A percentile compares a stretch with the other conserved stretches of the same genome.
Conservation (phyloP, 768 basidiomycete genomes). For the Rhizopogon vinicolor region DNA sequence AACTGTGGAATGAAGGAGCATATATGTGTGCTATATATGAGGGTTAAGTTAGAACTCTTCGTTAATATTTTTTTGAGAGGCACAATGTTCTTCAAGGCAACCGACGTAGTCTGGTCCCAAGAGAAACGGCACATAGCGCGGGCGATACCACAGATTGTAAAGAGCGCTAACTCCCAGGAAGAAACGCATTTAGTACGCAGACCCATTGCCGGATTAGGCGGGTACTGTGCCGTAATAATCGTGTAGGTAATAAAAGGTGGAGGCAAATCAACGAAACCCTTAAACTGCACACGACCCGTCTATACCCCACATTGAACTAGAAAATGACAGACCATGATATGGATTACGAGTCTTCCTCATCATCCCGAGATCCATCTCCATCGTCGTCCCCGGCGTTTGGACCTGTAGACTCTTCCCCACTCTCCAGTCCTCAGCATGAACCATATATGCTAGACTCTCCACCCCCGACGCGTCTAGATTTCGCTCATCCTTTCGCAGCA, state of each 20-base stretch:
- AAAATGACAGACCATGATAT: conserved; percentile 1
- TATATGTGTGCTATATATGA: no score
- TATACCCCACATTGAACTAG: background rate
- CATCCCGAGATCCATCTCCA: conserved; percentile 37
- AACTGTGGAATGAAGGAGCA: no score
- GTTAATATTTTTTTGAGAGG: no score
- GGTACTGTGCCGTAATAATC: no score
- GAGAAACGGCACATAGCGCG: no score
- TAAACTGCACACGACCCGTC: background rate
- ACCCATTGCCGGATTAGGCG: no score
- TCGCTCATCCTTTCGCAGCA: conserved; percentile 52
- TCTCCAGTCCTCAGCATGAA: conserved; percentile 26
- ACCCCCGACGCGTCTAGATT: conserved; percentile 13
- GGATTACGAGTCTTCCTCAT: conserved; percentile 1
- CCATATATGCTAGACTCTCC: conserved; percentile 27
- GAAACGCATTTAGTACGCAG: no score
- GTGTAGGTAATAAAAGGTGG: background rate
- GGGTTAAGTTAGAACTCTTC: no score
- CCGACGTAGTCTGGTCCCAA: no score
- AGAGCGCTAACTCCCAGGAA: no score
- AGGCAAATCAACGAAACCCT: background rate
- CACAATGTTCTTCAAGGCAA: no score
- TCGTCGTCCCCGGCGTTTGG: conserved; percentile 43
- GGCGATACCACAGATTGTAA: no score
- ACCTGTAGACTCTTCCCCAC: conserved; percentile 33